Evolutionary conservation across 2,329 filamentous ascomycete species (phyloP).

Genomic region (Talaromyces sp.): DNA sequence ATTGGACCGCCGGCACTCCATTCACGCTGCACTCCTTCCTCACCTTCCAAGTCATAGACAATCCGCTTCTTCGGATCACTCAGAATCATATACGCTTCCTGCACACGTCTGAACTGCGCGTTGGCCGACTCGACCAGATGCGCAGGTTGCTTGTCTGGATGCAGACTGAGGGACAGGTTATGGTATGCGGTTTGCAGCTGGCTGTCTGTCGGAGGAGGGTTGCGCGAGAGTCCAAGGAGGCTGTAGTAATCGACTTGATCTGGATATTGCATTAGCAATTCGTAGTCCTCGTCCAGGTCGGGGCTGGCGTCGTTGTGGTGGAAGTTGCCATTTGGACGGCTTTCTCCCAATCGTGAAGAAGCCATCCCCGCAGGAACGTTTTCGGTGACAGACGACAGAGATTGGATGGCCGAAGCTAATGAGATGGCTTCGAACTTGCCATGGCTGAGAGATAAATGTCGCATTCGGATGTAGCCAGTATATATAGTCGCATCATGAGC

Average conservation of each 20-base stretch:
- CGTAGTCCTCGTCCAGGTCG: conserved; percentile 28
- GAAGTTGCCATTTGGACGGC: not conserved
- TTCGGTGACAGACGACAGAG: not conserved
- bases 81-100: conserved; percentile 42
- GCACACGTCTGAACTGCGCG: conserved; percentile 38
- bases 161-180: conserved; percentile 42
- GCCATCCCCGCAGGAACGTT: conserved; percentile 5
- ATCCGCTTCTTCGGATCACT: conserved; percentile 40
- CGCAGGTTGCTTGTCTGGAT: conserved; percentile 45
- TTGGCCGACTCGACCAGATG: conserved; percentile 37
- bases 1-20: conserved; percentile 32
- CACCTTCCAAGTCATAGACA: conserved; percentile 44
- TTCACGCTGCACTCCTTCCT: conserved; percentile 39
- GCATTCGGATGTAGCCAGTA: not conserved
- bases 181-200: conserved; percentile 46
- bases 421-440: not conserved
- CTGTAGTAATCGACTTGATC: conserved; percentile 41
- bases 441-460: too few species aligned
- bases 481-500: not conserved
- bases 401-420: not conserved
- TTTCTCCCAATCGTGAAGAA: not conserved
- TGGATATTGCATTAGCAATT: conserved; percentile 29
- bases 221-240: conserved; percentile 38
- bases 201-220: conserved; percentile 40
- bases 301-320: not conserved